Evolutionary conservation across 495 filamentous ascomycete genomes (phyloP).

Genomic region (Annulohypoxylon bovei): DNA sequence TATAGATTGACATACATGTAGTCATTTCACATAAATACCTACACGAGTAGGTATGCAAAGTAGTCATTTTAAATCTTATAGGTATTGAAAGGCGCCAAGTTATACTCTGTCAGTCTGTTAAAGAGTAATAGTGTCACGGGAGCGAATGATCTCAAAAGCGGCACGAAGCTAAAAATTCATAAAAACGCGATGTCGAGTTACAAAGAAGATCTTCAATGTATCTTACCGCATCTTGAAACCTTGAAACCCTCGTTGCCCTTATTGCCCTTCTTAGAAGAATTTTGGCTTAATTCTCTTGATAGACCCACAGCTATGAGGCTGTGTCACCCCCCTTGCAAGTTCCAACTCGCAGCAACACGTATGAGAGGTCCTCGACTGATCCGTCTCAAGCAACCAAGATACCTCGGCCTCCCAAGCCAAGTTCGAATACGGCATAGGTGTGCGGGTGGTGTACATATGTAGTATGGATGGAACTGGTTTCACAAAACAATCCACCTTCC

Average conservation of each 20-base stretch:
- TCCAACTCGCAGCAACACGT: constrained; percentile 25
- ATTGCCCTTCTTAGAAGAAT: constrained; percentile 9
- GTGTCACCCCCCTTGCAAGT: constrained; percentile 36
- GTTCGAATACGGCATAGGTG: not conserved
- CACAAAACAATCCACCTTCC: constrained; percentile 16
- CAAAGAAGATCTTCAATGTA: constrained; percentile 17
- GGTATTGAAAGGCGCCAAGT: no score
- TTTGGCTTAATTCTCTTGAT: constrained; percentile 12
- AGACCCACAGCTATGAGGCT: constrained; percentile 33
- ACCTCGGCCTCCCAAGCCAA: not conserved
- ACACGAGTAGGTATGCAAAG: no score
- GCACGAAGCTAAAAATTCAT: not conserved
- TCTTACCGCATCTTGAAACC: constrained; percentile 3
- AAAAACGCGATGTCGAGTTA: not conserved
- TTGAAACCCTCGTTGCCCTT: constrained; percentile 16
- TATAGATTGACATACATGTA: no score
- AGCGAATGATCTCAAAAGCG: not conserved
- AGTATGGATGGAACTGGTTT: not conserved
- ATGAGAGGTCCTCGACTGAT: constrained; percentile 26
- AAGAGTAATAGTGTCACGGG: no score
- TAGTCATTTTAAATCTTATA: no score
- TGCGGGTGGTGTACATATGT: not conserved
- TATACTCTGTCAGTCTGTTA: no score
- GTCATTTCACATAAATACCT: no score
- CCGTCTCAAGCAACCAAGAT: constrained; percentile 16